Base-by-base conservation (phyloP, 1,284 basidiomycete genomes). In the Fistulina hepatica region DNA sequence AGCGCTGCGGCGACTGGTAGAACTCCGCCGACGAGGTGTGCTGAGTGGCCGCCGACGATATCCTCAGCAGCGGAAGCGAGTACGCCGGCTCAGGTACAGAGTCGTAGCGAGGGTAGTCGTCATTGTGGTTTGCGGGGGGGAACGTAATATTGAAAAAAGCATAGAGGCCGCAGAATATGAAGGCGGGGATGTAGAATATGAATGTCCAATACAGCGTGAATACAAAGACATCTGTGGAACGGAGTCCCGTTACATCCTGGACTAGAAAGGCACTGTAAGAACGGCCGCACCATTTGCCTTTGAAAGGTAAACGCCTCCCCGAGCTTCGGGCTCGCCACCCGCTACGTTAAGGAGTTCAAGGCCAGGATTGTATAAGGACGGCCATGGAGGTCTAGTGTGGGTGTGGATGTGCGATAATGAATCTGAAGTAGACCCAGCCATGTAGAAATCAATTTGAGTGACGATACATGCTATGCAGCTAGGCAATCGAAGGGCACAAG, bases 151-250 rank as follows among this genome's bases (percentile, higher is more conserved):
- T 84, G 52, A 77, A 58, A 55, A 81, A 81, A 2, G 84, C 84
- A 48, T 81, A 77, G 2, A 60, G 43, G 1, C 82, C 82, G 45
- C 77, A 79, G 30, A 81, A 39, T 30, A 81, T 52, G 54, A 83
- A 89, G 32, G 79, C 60, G 2, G 80, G 80, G 2, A 69, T 69
- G 54, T 86, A 73, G 49, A 90, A 76, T 37, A 84, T 65, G 21
- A 91, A 57, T 1, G 75, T 83, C 88, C 88, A 92, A 55, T 81
- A 90, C 21, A 91, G 64, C 7, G 84, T 91, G 60, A 86, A 91
- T 20, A 65, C 67, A 63, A 88, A 91, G 39, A 90, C 63, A 42
- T 84, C 86, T 89, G 41, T 12, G 20, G 30, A 36, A 9, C 11
- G 26, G 19, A 35, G n/a, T 32, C n/a, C n/a, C n/a, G n/a, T 16